Evolutionary conservation across 306 rosid genomes (phyloP), one percentile per base, ranked within the genome.

Genomic region (Quillaja saponaria): DNA sequence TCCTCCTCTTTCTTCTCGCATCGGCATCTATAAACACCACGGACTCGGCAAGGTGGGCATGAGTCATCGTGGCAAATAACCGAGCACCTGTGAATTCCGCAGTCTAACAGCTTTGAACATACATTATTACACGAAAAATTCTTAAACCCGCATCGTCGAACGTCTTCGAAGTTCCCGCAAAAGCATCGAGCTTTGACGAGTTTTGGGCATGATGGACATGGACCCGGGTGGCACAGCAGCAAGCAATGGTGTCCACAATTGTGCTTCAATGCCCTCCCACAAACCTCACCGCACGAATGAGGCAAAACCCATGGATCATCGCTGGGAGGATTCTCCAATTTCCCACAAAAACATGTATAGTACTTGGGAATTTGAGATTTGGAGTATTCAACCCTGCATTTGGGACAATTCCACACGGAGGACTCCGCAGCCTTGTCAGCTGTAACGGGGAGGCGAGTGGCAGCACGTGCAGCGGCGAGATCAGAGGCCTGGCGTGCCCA

Each of bases 221-320:
- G 98, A 12, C 98, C 95, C 1, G 98, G 96, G 40, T 92, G 98
- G 78, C 98, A 92, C 1, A 92, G 74, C 8, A 92, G 79, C 54
- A 92, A 51, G 72, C 98, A 92, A 15, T 34, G 61, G 64, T 92
- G 98, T 10, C 98, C 98, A 20, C 98, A 92, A 3, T 65, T 68
- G 68, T 82, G 80, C 77, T 81, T 82, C 69, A 92, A 47, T 2
- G 95, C 85, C 63, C 92, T 77, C 9, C 71, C 78, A 47, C 98
- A 92, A 33, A 88, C 81, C 39, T 88, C 96, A 15, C 98, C 96
- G 21, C 98, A 92, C 0, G 98, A 92, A 58, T 92, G 98, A 0
- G 98, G 98, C 37, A 92, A 31, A 55, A 92, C 59, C 96, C 96
- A 92, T 8, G 98, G 98, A 68, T 92, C 97, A 54, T 86, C 96